A percentile compares a stretch with the other conserved stretches of the same genome.
Conservation (phyloP, 495 filamentous ascomycete species). For the Copromyces sp. region DNA sequence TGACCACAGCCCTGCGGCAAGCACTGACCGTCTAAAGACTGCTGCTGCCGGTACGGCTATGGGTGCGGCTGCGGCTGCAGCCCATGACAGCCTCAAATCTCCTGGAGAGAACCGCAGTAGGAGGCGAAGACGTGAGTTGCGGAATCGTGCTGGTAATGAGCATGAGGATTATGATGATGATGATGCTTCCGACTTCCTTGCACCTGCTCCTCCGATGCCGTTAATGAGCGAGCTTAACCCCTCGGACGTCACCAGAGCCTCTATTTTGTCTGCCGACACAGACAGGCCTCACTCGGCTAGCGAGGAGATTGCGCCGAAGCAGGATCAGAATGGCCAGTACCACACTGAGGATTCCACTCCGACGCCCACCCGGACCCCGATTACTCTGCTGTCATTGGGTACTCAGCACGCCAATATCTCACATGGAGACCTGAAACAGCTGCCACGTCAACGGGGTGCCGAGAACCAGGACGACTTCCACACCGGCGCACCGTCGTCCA, state of each 20-base stretch:
- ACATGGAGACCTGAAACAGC: slow-evolving; percentile 37
- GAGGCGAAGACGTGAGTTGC: slow-evolving; percentile 32
- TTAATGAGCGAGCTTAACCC: slow-evolving; percentile 71
- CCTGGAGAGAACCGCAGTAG: slow-evolving; percentile 36
- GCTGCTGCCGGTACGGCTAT: slow-evolving; percentile 25
- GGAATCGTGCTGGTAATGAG: slow-evolving; percentile 28
- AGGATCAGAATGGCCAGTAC: neutral
- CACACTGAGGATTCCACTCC: slow-evolving; percentile 24
- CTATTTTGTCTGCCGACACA: slow-evolving; percentile 75
- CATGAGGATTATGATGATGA: slow-evolving; percentile 23
- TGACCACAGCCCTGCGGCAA: slow-evolving; percentile 33
- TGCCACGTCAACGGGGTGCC: slow-evolving; percentile 30
- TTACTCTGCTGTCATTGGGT: slow-evolving; percentile 31
- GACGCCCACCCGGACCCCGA: slow-evolving; percentile 30
- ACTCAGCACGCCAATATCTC: slow-evolving; percentile 42
- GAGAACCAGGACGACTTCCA: slow-evolving; percentile 32
- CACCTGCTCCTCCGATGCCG: slow-evolving; percentile 62
- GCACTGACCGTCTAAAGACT: slow-evolving; percentile 29
- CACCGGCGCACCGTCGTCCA: slow-evolving; percentile 24
- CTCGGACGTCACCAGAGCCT: slow-evolving; percentile 80
- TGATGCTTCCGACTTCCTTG: slow-evolving; percentile 29
- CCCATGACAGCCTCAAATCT: slow-evolving; percentile 24
- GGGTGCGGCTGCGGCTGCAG: slow-evolving; percentile 23
- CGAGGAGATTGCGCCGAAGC: slow-evolving; percentile 39
- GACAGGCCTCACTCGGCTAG: slow-evolving; percentile 57